Conservation (phyloP, 1,284 basidiomycete genomes). For the Malassezia furfur region DNA sequence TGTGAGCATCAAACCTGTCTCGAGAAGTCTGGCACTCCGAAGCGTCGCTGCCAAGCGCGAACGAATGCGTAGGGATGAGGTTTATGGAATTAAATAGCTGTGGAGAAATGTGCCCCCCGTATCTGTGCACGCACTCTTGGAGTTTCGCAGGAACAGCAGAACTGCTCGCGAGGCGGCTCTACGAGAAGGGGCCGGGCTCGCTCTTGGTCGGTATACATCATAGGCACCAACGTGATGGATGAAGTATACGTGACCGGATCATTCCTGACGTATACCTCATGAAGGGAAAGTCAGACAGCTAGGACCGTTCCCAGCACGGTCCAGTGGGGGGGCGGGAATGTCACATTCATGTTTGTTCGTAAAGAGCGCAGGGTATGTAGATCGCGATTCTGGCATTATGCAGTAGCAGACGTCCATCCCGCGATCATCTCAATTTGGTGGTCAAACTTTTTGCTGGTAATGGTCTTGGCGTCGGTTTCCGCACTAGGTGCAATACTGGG, state of each 20-base stretch:
- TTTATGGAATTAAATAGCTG: background rate
- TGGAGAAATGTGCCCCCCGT: constrained; percentile 15
- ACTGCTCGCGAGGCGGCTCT: constrained; percentile 14
- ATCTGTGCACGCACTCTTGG: constrained; percentile 17
- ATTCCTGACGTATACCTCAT: no score
- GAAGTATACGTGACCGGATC: background rate
- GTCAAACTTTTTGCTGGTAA: background rate
- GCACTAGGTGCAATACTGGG: background rate
- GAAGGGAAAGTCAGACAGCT: no score
- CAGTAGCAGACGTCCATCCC: background rate
- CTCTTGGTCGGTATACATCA: constrained; percentile 8
- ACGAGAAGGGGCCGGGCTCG: constrained; percentile 11
- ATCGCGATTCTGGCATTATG: no score
- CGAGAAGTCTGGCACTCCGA: background rate
- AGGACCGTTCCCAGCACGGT: no score
- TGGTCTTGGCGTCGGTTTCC: background rate
- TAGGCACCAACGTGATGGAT: background rate
- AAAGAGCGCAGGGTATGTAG: no score
- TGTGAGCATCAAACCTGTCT: background rate
- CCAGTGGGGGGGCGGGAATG: no score
- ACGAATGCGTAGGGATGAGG: background rate
- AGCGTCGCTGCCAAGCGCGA: background rate
- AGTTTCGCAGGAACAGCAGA: constrained; percentile 1
- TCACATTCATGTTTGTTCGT: no score
- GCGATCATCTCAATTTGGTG: background rate